These are phyloP conservation scores for Aurantiochytrium sp. DNA, from an alignment of 108 stramenopile genomes.

Conservation along the genomic window DNA sequence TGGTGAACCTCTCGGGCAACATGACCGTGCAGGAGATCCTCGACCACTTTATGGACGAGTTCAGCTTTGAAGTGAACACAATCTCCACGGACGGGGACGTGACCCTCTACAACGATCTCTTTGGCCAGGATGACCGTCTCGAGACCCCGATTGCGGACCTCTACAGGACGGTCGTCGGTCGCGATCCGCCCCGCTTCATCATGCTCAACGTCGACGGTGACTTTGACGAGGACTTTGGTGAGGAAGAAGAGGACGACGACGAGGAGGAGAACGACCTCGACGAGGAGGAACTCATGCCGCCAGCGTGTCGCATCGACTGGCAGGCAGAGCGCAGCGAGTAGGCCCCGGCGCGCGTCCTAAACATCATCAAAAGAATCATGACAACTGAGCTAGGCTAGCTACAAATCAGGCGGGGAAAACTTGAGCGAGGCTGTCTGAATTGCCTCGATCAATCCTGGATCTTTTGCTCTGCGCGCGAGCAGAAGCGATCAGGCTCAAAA, in stretches of 20 bases:
- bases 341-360: no score
- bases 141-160: not conserved
- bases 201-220: not conserved
- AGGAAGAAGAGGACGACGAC: not conserved
- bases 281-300: not conserved
- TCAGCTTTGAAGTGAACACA: not conserved
- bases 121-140: constrained; percentile 16
- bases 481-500: no score
- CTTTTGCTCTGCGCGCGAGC: no score
- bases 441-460: no score
- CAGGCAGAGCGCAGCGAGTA: not conserved
- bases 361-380: no score
- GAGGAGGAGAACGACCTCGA: not conserved
- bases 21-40: not conserved
- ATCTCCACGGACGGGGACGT: not conserved
- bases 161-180: not conserved
- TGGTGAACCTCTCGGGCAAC: not conserved
- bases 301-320: not conserved
- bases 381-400: no score
- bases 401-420: no score
- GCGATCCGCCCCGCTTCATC: not conserved
- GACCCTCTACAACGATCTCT: not conserved
- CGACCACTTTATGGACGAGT: not conserved
- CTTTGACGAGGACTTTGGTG: not conserved
- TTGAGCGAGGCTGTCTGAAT: no score